These are phyloP conservation scores for Eucalyptus pauciflora DNA, from an alignment of 345 rosid genomes.

Conservation along the genomic window DNA sequence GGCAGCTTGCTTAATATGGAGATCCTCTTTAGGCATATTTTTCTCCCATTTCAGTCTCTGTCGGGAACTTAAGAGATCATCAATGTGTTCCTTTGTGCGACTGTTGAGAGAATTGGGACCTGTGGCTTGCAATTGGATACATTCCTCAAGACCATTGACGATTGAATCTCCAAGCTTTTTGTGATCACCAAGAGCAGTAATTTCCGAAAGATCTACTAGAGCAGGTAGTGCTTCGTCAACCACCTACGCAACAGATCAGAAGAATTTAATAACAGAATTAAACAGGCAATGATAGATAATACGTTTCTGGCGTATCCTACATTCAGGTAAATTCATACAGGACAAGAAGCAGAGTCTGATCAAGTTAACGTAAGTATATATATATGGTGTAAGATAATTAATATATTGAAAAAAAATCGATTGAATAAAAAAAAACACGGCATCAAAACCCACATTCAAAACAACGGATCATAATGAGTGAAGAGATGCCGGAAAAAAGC, in stretches of 20 bases:
- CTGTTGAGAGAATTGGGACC: constrained; percentile 28
- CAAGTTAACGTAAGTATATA: background rate
- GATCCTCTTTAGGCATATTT: constrained; percentile 91
- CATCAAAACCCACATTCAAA: too few relatives aligned
- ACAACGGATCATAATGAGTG: too few relatives aligned
- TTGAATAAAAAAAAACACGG: too few relatives aligned
- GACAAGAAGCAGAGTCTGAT: background rate
- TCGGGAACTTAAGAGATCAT: constrained; percentile 54
- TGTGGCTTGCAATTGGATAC: constrained; percentile 48
- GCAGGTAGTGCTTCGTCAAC: constrained; percentile 70
- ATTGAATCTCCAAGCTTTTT: constrained; percentile 87
- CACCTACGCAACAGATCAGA: background rate
- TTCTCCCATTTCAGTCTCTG: constrained; percentile 89
- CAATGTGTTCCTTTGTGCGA: constrained; percentile 63
- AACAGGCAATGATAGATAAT: background rate
- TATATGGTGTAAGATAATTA: too few relatives aligned
- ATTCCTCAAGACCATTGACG: constrained; percentile 69
- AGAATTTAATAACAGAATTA: background rate
- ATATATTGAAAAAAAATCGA: too few relatives aligned
- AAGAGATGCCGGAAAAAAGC: too few relatives aligned
- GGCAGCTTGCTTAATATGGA: constrained; percentile 92
- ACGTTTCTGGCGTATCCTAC: background rate
- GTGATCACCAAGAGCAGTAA: constrained; percentile 34
- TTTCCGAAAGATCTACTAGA: too few relatives aligned
- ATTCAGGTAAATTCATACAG: background rate